Conservation (phyloP, 768 basidiomycete species). For the Suillus clintonianus region DNA sequence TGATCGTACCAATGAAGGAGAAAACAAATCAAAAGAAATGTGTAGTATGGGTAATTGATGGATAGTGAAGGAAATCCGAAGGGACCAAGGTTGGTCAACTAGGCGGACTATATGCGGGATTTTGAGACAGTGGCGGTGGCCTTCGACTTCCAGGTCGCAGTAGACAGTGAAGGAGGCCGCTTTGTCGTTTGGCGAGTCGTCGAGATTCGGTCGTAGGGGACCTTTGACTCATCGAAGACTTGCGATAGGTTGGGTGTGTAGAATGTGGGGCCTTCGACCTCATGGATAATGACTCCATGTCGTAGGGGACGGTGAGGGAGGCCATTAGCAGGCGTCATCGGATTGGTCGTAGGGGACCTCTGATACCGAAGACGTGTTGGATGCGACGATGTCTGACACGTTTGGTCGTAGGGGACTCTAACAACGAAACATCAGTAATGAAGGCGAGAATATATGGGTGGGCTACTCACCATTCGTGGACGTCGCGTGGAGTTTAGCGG, state of each 20-base stretch:
- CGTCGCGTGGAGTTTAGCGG: background rate
- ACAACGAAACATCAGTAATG: background rate
- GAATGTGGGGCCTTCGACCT: no score
- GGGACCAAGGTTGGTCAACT: background rate
- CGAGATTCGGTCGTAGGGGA: background rate
- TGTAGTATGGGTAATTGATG: background rate
- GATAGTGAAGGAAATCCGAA: background rate
- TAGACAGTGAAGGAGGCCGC: background rate
- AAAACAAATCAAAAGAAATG: background rate
- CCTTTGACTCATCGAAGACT: background rate
- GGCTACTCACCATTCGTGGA: background rate
- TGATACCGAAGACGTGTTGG: background rate
- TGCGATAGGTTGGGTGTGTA: no score
- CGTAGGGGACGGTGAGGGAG: background rate
- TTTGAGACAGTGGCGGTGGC: background rate
- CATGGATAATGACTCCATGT: no score
- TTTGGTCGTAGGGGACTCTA: no score
- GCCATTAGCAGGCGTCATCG: background rate
- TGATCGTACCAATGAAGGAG: background rate
- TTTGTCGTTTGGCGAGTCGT: background rate
- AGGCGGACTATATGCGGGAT: background rate
- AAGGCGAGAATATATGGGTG: background rate
- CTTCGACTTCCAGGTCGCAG: background rate
- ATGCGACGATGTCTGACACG: no score
- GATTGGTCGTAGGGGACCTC: background rate